phyloP scores from a whole-genome alignment of 306 rosid genomes.

The Casuarina equisetifolia region DNA sequence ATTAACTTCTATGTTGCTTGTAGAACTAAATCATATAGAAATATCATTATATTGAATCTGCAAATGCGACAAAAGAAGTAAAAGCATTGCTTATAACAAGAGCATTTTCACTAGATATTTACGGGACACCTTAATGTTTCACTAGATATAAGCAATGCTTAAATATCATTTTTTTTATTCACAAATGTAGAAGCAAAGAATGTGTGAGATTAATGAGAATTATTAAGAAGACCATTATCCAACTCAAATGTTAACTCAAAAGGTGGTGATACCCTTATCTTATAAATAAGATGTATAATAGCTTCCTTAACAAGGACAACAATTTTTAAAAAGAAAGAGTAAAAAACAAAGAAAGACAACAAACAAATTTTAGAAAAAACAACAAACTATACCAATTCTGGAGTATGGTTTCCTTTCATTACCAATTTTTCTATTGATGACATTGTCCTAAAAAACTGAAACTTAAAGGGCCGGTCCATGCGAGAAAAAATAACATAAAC shows the following conservation, averaged over 20 bases:
- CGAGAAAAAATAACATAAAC: constrained; percentile 38
- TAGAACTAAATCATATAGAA: background rate
- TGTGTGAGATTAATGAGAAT: too few relatives aligned
- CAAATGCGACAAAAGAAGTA: background rate
- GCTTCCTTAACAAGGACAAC: too few relatives aligned
- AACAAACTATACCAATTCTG: constrained; percentile 6
- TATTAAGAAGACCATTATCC: too few relatives aligned
- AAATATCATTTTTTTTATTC: too few relatives aligned
- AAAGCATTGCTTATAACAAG: too few relatives aligned
- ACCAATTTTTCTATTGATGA: constrained; percentile 20
- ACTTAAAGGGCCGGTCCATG: constrained; percentile 45
- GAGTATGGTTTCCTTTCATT: constrained; percentile 1
- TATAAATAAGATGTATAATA: too few relatives aligned
- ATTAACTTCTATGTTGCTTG: background rate
- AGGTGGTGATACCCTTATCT: too few relatives aligned
- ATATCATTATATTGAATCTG: background rate
- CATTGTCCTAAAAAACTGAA: constrained; percentile 14
- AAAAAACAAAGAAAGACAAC: background rate
- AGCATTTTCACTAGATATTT: too few relatives aligned
- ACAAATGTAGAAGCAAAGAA: too few relatives aligned
- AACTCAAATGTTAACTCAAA: too few relatives aligned
- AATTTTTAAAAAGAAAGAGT: too few relatives aligned
- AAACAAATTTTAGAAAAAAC: background rate
- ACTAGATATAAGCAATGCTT: too few relatives aligned
- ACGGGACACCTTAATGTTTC: background rate